Evolutionary conservation across 78 protist species (phyloP).

Genomic region (Dictyostelium brefeldianum): DNA sequence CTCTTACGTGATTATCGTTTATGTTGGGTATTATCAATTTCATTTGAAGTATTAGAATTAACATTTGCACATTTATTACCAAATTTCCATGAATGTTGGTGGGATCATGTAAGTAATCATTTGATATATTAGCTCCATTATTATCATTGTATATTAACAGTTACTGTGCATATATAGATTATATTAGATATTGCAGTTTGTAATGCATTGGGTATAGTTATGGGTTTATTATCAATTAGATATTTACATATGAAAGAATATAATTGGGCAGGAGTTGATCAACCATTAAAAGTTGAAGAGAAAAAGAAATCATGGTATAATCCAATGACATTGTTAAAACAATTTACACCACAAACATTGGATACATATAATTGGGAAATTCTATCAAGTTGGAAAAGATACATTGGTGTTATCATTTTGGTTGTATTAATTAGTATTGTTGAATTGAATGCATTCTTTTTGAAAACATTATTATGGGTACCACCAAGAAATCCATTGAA

Average conservation of each 20-base stretch:
- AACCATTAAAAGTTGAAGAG: neutral
- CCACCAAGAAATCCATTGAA: constrained; percentile 86
- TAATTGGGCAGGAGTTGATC: constrained; percentile 58
- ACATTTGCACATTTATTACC: constrained; percentile 88
- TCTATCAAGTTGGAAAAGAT: constrained; percentile 69
- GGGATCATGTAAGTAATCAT: constrained; percentile 95
- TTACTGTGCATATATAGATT: constrained; percentile 43
- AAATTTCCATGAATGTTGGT: constrained; percentile 96
- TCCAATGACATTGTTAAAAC: constrained; percentile 69
- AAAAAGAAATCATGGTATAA: neutral
- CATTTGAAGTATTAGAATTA: constrained; percentile 91
- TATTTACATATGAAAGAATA: constrained; percentile 80
- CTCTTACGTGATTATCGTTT: constrained; percentile 83
- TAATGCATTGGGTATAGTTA: constrained; percentile 87
- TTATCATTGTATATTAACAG: no score
- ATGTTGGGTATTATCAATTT: constrained; percentile 60
- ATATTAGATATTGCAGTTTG: constrained; percentile 88
- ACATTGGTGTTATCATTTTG: constrained; percentile 46
- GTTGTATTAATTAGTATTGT: constrained; percentile 43
- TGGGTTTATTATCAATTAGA: constrained; percentile 68
- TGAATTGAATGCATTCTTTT: constrained; percentile 88
- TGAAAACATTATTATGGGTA: constrained; percentile 87
- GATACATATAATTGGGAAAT: constrained; percentile 86
- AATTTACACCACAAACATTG: constrained; percentile 78
- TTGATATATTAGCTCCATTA: no score